A percentile compares a stretch with the other conserved stretches of the same genome.
phyloP scores from a whole-genome alignment of 495 filamentous ascomycete species.

The Annulohypoxylon moriforme region DNA sequence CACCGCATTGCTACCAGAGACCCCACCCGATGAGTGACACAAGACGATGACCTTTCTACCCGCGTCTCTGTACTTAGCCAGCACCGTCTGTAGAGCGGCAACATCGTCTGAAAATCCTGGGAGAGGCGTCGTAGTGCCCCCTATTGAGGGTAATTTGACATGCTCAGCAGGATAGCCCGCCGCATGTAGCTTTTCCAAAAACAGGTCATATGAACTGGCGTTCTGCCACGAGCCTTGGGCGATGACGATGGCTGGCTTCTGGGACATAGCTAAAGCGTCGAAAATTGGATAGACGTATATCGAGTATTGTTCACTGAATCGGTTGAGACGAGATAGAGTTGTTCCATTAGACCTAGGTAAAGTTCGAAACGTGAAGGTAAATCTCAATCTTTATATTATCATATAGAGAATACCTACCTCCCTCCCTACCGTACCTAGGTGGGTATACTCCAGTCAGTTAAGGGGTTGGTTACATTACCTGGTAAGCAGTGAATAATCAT shows the following conservation, averaged over 20 bases:
- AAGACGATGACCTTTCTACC: neutral
- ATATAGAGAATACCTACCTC: neutral
- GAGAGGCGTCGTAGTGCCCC: neutral
- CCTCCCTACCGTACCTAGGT: too few species aligned
- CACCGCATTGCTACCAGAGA: neutral
- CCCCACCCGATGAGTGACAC: slow-evolving; percentile 7
- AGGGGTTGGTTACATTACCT: too few species aligned
- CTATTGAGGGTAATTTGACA: slow-evolving; percentile 8
- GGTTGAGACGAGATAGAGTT: neutral
- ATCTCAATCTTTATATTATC: neutral
- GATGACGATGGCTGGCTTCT: slow-evolving; percentile 1
- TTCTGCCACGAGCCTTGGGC: slow-evolving; percentile 1
- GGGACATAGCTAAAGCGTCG: neutral
- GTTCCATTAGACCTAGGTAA: neutral
- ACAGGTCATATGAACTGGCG: neutral
- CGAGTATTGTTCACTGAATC: neutral
- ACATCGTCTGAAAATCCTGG: neutral
- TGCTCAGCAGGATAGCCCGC: neutral
- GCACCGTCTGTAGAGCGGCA: neutral
- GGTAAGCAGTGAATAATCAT: too few species aligned
- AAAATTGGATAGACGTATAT: neutral
- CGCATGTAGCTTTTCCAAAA: neutral
- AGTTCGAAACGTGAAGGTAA: neutral
- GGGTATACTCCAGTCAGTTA: too few species aligned
- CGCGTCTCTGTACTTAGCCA: neutral